Base-by-base conservation (phyloP, 768 basidiomycete genomes). In the Erythrobasidium yunnanense region DNA sequence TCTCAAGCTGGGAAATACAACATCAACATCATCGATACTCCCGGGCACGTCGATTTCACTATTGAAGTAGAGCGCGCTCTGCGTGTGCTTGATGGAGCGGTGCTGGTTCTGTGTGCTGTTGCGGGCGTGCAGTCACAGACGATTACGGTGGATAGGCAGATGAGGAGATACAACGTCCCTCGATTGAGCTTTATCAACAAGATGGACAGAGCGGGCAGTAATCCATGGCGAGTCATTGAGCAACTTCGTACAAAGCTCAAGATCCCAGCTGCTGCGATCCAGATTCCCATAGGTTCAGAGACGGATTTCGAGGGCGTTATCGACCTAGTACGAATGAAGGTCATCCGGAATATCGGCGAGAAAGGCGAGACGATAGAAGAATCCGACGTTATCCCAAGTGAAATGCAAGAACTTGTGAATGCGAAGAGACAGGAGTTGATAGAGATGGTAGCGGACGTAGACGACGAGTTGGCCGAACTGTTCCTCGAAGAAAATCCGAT, bases 11-110 rank as follows among this genome's bases (percentile, higher is more conserved):
- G 90, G 62, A 77, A 75, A 70, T 96, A 87, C 76, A 86, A 88
- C 8, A 84, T 97, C 74, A 99, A 99, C 76, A 97, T 99, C 66
- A 97, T 99, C 72, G 95, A 99, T 77, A 97, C 95, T 0, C 95
- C 95, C 70, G 92, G 92, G 71, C 95, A 99, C 80, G 95, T 99
- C 69, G 95, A 99, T 76, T 99, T 99, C 74, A 99, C 95, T 1
- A 97, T 99, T 71, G 95, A 99, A 77, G 95, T 99, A 6, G 95
- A 99, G 77, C 84, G 95, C 17, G 95, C 95, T 25, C 80, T 99
- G 54, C 84, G 95, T 55, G 95, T 97, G 6, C 79, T 99, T 69
- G 95, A 99, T 75, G 95, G 95, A 69, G 95, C 95, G 55, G 86
- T 97, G 51, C 76, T 99, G 73, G 95, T 99, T 30, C 80, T 99